Base-by-base conservation (phyloP, 768 basidiomycete species). In the Russula olivacea region DNA sequence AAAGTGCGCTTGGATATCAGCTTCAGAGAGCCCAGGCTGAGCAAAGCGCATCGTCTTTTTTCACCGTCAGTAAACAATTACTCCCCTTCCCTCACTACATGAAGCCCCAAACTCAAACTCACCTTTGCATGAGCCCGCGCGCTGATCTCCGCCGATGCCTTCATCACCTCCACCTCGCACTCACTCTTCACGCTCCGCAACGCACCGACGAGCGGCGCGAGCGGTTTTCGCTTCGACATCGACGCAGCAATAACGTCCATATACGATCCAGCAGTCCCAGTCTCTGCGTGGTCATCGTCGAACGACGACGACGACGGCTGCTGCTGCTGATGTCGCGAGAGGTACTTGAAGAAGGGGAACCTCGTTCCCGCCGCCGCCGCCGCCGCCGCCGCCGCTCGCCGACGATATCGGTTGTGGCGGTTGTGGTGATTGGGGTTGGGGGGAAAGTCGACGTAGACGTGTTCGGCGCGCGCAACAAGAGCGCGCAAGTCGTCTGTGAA, bases 131-230 rank as follows among this genome's bases (percentile, higher is more conserved):
- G 91, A 0, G 91, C 93, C 12, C 80, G 79, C 4, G 83, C 85
- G 70, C 93, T 95, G n/a, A 98, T 87, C 59, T 91, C 88, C 19
- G 91, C 96, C 3, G 95, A 93, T 15, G 74, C 71, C 34, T 85
- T 81, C 94, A 99, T 96, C 50, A 94, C 74, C 17, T 72, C 71
- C 63, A 90, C 81, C 73, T 99, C 97, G 9, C 79, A 78, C 48
- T 77, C 73, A 69, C 91, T 94, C 77, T 99, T 98, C 61, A 95
- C 78, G 15, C 81, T 75, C 9, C 96, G 79, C 59, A 96, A 71
- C 65, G 78, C 81, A 9, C 88, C 87, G 1, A 98, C 76, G 64
- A 89, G 82, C 0, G 83, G 81, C 19, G 85, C 81, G 2, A 98
- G 78, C 28, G 82, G 81, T 66, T 71, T 73, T 21, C 76, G 77